Percentiles rank a stretch among this genome's conserved stretches.
Conservation (phyloP, 345 rosid species). For the Euphorbia pulcherrima region DNA sequence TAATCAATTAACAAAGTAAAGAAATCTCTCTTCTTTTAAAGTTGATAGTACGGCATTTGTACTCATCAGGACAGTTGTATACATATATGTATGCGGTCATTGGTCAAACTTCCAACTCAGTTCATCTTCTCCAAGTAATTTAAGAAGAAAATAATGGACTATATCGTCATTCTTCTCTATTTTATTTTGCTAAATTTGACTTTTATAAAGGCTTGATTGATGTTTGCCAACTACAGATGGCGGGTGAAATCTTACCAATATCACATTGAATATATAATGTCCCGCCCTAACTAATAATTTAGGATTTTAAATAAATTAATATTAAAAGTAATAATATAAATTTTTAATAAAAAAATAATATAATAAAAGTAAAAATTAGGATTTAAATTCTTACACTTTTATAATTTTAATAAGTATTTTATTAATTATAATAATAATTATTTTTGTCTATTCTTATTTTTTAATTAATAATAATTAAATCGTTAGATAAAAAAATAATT, state of each 20-base stretch:
- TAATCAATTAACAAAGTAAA: background rate
- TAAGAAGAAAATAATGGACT: background rate
- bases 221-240: background rate
- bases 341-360: too few species aligned
- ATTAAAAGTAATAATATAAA: too few species aligned
- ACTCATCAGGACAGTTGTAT: conserved; percentile 10
- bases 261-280: background rate
- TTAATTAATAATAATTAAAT: too few species aligned
- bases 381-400: too few species aligned
- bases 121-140: background rate
- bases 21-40: background rate
- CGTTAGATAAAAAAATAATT: too few species aligned
- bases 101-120: background rate
- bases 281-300: too few species aligned
- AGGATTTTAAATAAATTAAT: too few species aligned
- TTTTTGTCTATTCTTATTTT: too few species aligned
- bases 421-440: too few species aligned
- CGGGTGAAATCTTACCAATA: background rate
- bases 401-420: too few species aligned
- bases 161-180: background rate
- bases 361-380: too few species aligned
- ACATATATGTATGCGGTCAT: too few species aligned
- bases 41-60: conserved; percentile 16
- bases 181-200: background rate
- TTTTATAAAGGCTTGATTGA: background rate